phyloP scores from a whole-genome alignment of 345 rosid genomes.

The Euclidium syriacum region DNA sequence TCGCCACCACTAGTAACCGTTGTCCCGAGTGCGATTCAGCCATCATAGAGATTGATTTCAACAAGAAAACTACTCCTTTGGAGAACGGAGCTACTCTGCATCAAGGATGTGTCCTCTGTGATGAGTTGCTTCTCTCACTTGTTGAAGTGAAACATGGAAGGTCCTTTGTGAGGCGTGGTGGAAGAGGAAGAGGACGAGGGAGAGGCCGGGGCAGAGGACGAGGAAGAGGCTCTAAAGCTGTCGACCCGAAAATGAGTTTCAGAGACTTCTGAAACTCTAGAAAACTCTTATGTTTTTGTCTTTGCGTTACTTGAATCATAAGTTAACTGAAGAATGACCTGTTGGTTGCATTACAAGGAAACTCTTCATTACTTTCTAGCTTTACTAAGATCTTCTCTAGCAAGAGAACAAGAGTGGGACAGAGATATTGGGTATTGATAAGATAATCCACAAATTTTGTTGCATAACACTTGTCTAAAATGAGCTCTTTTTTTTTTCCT shows the following conservation, averaged over 20 bases:
- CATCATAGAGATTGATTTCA: conserved; percentile 84
- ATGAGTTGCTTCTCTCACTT: conserved; percentile 82
- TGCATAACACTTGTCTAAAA: not conserved
- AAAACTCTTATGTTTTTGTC: not conserved
- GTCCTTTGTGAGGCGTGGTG: conserved; percentile 58
- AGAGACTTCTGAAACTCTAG: conserved; percentile 25
- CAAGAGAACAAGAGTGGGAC: not conserved
- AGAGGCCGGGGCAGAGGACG: conserved; percentile 59
- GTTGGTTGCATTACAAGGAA: not conserved
- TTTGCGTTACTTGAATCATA: not conserved
- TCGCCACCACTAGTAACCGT: conserved; percentile 51
- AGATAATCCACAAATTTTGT: not conserved
- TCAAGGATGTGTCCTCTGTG: conserved; percentile 80
- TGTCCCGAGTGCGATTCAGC: conserved; percentile 79
- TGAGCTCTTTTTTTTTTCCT: too few relatives aligned
- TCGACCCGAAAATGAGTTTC: conserved; percentile 36
- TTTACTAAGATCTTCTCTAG: not conserved
- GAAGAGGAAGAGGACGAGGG: conserved; percentile 66
- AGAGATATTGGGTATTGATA: not conserved
- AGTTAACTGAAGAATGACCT: not conserved
- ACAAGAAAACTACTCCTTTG: conserved; percentile 85
- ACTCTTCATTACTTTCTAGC: not conserved
- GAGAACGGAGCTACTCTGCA: conserved; percentile 79
- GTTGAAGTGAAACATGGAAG: conserved; percentile 85
- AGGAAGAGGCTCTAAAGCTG: conserved; percentile 28